Base-by-base conservation (phyloP, 1,284 basidiomycete genomes). In the Coniophora puteana region DNA sequence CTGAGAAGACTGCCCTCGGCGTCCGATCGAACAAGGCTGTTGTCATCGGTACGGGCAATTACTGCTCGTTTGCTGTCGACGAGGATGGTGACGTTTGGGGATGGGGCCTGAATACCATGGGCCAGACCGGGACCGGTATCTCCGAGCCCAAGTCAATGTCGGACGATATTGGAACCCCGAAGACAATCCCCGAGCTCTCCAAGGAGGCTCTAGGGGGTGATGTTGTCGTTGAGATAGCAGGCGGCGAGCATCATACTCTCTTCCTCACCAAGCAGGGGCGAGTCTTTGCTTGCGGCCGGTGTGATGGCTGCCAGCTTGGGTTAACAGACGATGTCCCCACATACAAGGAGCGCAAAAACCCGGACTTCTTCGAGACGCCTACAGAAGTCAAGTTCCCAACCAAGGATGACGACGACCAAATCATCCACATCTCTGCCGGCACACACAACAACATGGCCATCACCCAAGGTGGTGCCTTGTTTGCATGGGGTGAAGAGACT, bases 31-130 rank as follows among this genome's bases (percentile, higher is more conserved):
- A 83, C 43, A 84, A 88, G 54, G 88, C 90, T 37, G 81, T 84
- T 14, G 69, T 70, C 31, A 71, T 96, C 48, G 92, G 89, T 6
- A 78, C 89, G 0, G 93, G 93, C 8, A 75, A 78, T 31, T 89
- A 84, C 63, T 87, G 91, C 59, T 93, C 90, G 0, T 96, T 95
- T 53, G 93, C 93, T 4, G 81, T 96, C 47, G 85, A 93, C 60
- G 76, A 83, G 48, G 68, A 73, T 17, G 93, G 92, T 27, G 76
- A 77, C 36, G 87, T 93, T 4, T 95, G 82, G 76, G 90, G 81
- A 3, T 97, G 93, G 93, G 93, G 93, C 18, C 70, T 94, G 46
- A 96, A 97, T 65, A 84, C 74, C 28, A 77, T 77, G 61, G 74
- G 77, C 22, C 86, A 90, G 61, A 77, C 76, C 0, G 87, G 85